These are phyloP conservation scores for Apiotrichum laibachii DNA, from an alignment of 1,284 basidiomycete species.

Conservation along the genomic window DNA sequence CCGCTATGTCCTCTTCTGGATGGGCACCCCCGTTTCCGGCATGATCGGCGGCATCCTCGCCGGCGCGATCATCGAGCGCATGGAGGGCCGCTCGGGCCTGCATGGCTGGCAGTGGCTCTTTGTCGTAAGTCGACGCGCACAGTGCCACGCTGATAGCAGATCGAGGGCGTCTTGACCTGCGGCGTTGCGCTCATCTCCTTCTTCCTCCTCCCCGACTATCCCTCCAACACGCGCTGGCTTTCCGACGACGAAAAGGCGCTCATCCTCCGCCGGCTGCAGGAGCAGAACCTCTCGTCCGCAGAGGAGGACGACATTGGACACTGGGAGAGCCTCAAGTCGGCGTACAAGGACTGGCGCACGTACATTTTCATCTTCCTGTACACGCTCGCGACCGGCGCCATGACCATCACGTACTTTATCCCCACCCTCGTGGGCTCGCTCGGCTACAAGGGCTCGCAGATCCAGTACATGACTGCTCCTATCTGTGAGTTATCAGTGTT, in stretches of 20 bases:
- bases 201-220: conserved; percentile 42
- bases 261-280: conserved; percentile 8
- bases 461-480: conserved; percentile 49
- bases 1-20: conserved; percentile 23
- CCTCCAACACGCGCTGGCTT: conserved; percentile 38
- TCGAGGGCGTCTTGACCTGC: conserved; percentile 32
- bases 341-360: conserved; percentile 41
- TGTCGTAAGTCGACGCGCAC: conserved; percentile 6
- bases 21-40: conserved; percentile 19
- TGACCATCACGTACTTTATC: conserved; percentile 50
- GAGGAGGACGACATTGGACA: conserved; percentile 24
- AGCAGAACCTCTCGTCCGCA: conserved; percentile 28
- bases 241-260: conserved; percentile 24
- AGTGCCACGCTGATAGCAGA: conserved; percentile 43
- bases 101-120: conserved; percentile 23
- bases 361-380: conserved; percentile 43
- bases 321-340: conserved; percentile 23
- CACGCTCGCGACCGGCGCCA: conserved; percentile 41
- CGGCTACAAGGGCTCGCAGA: conserved; percentile 37
- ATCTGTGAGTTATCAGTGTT: conserved; percentile 20
- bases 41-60: conserved; percentile 36
- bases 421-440: conserved; percentile 41
- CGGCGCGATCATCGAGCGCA: conserved; percentile 22
- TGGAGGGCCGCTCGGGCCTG: conserved; percentile 10
- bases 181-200: conserved; percentile 12